Evolutionary conservation across 331 rosid genomes (phyloP), one percentile per base, ranked within the genome.

Genomic region (Rhamnella rubrinervis): DNA sequence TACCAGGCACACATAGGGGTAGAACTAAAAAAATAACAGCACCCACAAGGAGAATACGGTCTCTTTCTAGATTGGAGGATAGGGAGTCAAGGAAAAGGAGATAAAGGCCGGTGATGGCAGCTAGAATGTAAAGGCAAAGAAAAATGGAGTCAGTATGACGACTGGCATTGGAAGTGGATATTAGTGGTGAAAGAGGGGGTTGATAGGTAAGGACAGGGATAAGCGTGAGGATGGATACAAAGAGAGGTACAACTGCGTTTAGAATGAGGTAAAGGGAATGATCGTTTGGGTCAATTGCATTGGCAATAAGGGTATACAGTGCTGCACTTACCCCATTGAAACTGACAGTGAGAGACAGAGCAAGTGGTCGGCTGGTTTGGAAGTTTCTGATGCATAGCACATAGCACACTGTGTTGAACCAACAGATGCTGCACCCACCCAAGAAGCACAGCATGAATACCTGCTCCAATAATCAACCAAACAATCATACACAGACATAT

Each of bases 341-440:
- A 77, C 96, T 86, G 13, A 86, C 63, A 8, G 85, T 76, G 41
- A 92, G 75, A 56, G 98, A 84, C 79, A 92, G 12, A n/a, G 96
- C 96, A 41, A 88, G 85, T 5, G 98, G 61, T 21, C 89, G 81
- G 82, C 82, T 86, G 19, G 81, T 23, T 1, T 83, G 74, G 63
- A 89, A 92, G 59, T 89, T 78, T 65, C 50, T 70, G 46, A 87
- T 88, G 62, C 98, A 89, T 18, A 91, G 50, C 41, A 89, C 91
- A 49, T 82, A 89, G 85, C 93, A 89, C 58, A 89, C 79, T 0
- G 98, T 92, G 86, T 92, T 92, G 89, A 92, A 92, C 93, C 96
- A 92, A 66, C 91, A 83, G 59, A 89, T 80, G 86, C 98, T 83
- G 55, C 93, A 88, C 13, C 98, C 98, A 19, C 88, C 96, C 68